Conservation (phyloP, 768 basidiomycete genomes). For the Termitomyces sp. region DNA sequence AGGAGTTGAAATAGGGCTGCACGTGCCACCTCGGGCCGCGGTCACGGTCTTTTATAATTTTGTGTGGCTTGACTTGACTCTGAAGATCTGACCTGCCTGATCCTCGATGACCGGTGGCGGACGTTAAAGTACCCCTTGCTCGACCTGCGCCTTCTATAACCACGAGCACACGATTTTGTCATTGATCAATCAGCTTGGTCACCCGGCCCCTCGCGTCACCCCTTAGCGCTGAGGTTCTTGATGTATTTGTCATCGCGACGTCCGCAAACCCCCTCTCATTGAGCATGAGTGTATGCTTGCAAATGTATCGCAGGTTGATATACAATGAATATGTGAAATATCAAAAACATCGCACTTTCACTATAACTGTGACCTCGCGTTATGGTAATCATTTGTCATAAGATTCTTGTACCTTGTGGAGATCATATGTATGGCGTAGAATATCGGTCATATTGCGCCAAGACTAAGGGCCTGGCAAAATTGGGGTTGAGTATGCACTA, state of each 20-base stretch:
- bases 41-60: not conserved
- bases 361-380: not conserved
- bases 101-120: constrained; percentile 8
- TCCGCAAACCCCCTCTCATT: not conserved
- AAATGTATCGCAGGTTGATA: not conserved
- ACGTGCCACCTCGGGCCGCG: constrained; percentile 17
- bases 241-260: not conserved
- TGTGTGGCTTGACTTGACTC: not conserved
- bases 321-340: not conserved
- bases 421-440: not conserved
- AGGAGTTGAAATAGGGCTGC: constrained; percentile 9
- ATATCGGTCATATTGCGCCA: not conserved
- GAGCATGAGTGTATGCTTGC: not conserved
- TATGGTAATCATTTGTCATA: not conserved
- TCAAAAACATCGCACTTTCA: not conserved
- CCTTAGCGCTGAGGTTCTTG: constrained; percentile 7
- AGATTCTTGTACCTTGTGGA: not conserved
- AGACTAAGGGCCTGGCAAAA: not conserved
- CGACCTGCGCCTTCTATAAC: constrained; percentile 10
- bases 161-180: constrained; percentile 7
- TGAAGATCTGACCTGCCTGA: not conserved
- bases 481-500: not conserved
- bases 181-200: constrained; percentile 8
- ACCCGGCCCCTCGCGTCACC: constrained; percentile 7
- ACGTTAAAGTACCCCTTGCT: not conserved